Percentiles rank a stretch among this genome's conserved stretches.
Evolutionary conservation across 257 asterid genomes (phyloP).

Genomic region (Echium plantagineum): DNA sequence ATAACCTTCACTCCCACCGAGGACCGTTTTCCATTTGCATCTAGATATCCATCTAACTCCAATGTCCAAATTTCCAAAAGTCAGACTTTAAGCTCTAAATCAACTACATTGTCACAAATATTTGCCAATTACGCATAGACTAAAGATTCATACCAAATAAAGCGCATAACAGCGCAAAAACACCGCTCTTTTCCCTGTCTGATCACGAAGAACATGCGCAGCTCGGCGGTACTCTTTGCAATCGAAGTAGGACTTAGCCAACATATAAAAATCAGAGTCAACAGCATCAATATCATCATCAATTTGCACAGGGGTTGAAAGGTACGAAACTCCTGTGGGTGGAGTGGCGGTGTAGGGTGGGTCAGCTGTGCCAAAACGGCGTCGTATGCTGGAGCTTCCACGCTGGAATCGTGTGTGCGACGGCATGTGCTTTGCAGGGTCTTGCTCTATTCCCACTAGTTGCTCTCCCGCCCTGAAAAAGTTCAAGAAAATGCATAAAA

Average conservation of each 20-base stretch:
- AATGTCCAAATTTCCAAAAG: no score
- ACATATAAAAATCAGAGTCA: conserved; percentile 68
- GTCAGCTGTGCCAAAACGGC: conserved; percentile 58
- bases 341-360: conserved; percentile 56
- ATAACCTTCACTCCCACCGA: no score
- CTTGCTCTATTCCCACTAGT: conserved; percentile 91
- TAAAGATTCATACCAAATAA: conserved; percentile 53
- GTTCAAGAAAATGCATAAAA: no score
- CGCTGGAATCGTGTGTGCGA: conserved; percentile 94
- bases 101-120: not conserved
- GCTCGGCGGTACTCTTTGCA: conserved; percentile 94
- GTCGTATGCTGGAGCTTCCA: conserved; percentile 91
- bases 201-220: conserved; percentile 88
- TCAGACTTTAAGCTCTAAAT: not conserved
- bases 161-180: conserved; percentile 90
- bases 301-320: conserved; percentile 40
- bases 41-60: not conserved
- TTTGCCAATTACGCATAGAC: not conserved
- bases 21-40: not conserved
- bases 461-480: conserved; percentile 90
- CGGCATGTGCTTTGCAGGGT: conserved; percentile 74
- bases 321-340: conserved; percentile 58
- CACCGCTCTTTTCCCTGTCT: conserved; percentile 67
- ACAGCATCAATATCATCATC: conserved; percentile 48
- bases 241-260: conserved; percentile 89